A percentile compares a stretch with the other conserved stretches of the same genome.
Conservation (phyloP, 2,329 filamentous ascomycete genomes). For the Aspergillus fijiensis region DNA sequence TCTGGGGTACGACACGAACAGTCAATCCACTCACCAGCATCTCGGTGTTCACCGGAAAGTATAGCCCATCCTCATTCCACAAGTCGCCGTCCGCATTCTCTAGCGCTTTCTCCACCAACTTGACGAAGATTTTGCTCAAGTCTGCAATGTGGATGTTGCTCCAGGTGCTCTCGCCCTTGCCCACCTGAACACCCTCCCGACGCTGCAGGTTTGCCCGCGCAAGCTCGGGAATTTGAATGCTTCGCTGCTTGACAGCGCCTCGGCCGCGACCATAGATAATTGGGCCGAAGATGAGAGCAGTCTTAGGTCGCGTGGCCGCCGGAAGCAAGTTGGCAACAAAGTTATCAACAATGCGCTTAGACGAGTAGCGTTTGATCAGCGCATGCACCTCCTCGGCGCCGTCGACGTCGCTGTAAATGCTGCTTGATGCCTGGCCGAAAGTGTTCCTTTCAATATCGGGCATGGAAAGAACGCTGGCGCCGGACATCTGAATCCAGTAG, state of each 20-base stretch:
- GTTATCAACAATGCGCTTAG: slow-evolving; percentile 66
- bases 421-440: slow-evolving; percentile 32
- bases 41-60: slow-evolving; percentile 29
- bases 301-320: slow-evolving; percentile 45
- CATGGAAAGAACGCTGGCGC: slow-evolving; percentile 39
- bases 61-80: slow-evolving; percentile 45
- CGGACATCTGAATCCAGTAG: slow-evolving; percentile 42
- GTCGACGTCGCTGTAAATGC: slow-evolving; percentile 39
- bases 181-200: slow-evolving; percentile 53
- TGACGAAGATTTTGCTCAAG: slow-evolving; percentile 54
- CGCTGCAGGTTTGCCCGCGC: slow-evolving; percentile 43
- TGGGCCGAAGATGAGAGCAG: slow-evolving; percentile 62
- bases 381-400: slow-evolving; percentile 32
- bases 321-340: slow-evolving; percentile 55
- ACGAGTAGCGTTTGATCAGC: slow-evolving; percentile 35
- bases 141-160: slow-evolving; percentile 61
- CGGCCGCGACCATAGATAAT: slow-evolving; percentile 58
- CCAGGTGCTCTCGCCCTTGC: slow-evolving; percentile 57
- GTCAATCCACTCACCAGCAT: slow-evolving; percentile 23
- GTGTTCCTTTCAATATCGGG: slow-evolving; percentile 34
- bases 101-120: slow-evolving; percentile 49
- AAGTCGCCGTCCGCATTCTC: slow-evolving; percentile 21
- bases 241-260: slow-evolving; percentile 52
- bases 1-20: no score
- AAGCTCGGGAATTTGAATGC: slow-evolving; percentile 52